A percentile compares a stretch with the other conserved stretches of the same genome.
These are phyloP conservation scores for Paracorniculantispora psalliotae DNA, from an alignment of 2,329 filamentous ascomycete species.

Conservation along the genomic window DNA sequence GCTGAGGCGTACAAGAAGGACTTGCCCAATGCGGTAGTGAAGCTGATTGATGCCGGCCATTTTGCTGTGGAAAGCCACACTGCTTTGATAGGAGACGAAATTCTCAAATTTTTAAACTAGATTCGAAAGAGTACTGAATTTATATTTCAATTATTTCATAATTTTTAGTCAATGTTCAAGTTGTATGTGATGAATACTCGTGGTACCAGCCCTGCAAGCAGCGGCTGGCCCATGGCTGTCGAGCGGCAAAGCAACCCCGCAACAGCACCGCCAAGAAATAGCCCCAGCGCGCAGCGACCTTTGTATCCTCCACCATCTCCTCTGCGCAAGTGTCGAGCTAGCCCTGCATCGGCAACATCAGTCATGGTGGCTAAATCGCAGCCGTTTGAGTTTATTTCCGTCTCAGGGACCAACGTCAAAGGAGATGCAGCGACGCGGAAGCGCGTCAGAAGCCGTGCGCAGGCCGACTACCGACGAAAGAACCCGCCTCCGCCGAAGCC, in stretches of 20 bases:
- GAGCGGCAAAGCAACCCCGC: neutral
- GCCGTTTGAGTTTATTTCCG: neutral
- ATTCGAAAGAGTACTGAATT: too few species aligned
- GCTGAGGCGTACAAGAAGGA: conserved; percentile 51
- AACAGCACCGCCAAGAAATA: neutral
- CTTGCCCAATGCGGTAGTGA: conserved; percentile 41
- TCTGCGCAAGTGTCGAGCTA: neutral
- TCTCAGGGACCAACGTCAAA: neutral
- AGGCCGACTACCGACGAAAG: neutral
- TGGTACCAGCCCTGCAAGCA: too few species aligned
- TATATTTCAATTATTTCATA: too few species aligned
- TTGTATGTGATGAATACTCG: too few species aligned
- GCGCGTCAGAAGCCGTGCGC: neutral
- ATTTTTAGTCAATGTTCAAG: too few species aligned
- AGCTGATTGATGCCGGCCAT: conserved; percentile 51
- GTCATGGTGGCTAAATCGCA: neutral
- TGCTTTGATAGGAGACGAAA: conserved; percentile 23
- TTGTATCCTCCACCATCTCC: neutral
- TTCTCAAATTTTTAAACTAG: conserved; percentile 22
- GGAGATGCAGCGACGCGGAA: conserved; percentile 1
- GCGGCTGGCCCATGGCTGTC: too few species aligned
- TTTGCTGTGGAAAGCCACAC: conserved; percentile 43
- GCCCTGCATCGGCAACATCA: neutral
- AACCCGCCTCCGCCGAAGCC: neutral
- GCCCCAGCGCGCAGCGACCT: neutral